Evolutionary conservation across 106 monocot species (phyloP), one percentile per base, ranked within the genome.

Genomic region (Apostasia shenzhenica): DNA sequence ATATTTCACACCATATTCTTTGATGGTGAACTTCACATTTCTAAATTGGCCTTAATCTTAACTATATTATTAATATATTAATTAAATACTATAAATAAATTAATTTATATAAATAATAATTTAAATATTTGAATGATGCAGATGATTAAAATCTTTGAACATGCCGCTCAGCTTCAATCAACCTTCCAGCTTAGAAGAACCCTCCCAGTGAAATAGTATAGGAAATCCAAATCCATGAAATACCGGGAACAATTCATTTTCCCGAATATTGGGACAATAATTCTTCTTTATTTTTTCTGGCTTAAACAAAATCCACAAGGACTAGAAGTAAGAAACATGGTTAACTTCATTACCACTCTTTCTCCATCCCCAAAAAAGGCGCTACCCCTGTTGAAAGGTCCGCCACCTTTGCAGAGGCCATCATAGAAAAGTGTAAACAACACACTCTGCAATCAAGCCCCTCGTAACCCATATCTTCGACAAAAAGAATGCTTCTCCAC

Each of bases 291-390:
- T 7, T 74, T 72, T 83, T 12, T 85, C 83, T 2, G 64, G 44
- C 75, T 85, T 89, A 41, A 58, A 75, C 48, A 92, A 81, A 78
- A 80, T 83, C 80, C 38, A 87, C 75, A 8, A 99, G n/a, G 52
- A 52, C 67, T 83, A 47, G 85, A n/a, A 75, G 67, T 93, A 99
- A 1, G 93, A 66, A 14, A 93, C 87, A 80, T 90, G 93, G 46
- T 93, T 93, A 5, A 81, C 63, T 64, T 47, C 42, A 83, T 58
- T 48, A 77, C 85, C 64, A 80, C 77, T 64, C 76, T 84, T 61
- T 88, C 93, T 93, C 92, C 90, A 76, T 99, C 87, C 79, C 87
- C 81, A 57, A 99, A 85, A 80, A 99, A 81, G 10, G 72, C 55
- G n/a, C n/a, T n/a, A 73, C 67, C 87, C 8, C 81, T 93, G 66